These are phyloP conservation scores for Pseudogymnoascus sp. DNA, from an alignment of 2,329 filamentous ascomycete genomes.

Conservation along the genomic window DNA sequence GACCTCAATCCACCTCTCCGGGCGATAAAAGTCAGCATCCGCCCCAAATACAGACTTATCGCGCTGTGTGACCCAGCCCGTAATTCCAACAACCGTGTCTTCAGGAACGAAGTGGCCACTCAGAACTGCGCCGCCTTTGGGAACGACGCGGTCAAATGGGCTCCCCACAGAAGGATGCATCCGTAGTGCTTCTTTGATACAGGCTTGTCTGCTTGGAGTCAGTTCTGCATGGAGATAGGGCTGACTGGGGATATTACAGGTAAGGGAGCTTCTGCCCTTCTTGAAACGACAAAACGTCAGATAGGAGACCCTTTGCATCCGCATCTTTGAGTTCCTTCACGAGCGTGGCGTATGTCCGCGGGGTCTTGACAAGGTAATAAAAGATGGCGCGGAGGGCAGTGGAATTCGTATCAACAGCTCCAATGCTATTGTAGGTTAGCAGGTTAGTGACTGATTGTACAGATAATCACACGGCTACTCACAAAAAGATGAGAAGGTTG, in stretches of 20 bases:
- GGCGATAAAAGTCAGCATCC: conserved; percentile 31
- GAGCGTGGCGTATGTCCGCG: conserved; percentile 9
- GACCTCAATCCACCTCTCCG: conserved; percentile 34
- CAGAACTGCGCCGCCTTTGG: conserved; percentile 8
- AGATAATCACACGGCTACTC: not conserved
- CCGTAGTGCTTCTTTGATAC: conserved; percentile 11
- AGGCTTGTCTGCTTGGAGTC: conserved; percentile 2
- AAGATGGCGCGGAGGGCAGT: conserved; percentile 13
- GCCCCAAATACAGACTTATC: conserved; percentile 28
- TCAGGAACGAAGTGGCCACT: conserved; percentile 7
- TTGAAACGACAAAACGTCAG: conserved; percentile 1
- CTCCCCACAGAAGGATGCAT: conserved; percentile 9
- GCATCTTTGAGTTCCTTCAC: conserved; percentile 11
- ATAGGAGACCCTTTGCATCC: conserved; percentile 7
- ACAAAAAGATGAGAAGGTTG: not conserved
- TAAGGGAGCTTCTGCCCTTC: conserved; percentile 9
- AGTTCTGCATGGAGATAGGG: not conserved
- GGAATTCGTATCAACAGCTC: conserved; percentile 15
- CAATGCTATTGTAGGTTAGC: not conserved
- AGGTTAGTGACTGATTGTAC: not conserved
- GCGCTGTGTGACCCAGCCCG: conserved; percentile 21
- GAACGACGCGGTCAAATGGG: conserved; percentile 8
- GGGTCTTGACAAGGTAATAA: conserved; percentile 15
- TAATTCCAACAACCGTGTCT: conserved; percentile 9
- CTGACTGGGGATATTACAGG: not conserved